Evolutionary conservation across 108 stramenopile genomes (phyloP).

Genomic region (Cyclotella baltica): DNA sequence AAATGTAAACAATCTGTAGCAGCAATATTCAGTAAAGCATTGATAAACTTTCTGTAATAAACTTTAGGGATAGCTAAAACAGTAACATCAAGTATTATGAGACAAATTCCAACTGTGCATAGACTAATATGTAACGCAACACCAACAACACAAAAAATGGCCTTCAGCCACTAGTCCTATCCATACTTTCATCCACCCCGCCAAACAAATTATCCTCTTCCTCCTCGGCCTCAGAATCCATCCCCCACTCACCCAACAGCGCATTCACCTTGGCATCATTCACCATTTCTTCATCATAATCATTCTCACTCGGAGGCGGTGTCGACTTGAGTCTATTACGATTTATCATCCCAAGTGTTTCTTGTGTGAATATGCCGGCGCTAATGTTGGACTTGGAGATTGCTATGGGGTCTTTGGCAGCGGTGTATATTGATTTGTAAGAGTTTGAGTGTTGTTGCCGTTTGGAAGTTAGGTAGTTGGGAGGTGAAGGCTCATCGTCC

Average conservation of each 20-base stretch:
- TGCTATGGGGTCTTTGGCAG: background rate
- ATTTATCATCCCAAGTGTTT: constrained; percentile 25
- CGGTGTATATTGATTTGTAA: constrained; percentile 2
- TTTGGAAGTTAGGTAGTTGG: background rate
- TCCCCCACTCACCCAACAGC: constrained; percentile 16
- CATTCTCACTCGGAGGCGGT: constrained; percentile 26
- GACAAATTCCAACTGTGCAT: no score
- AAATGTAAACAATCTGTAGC: no score
- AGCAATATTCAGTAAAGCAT: no score
- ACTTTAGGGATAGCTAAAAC: no score
- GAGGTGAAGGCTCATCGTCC: background rate
- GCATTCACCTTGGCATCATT: constrained; percentile 12
- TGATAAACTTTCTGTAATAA: no score
- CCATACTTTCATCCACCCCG: no score
- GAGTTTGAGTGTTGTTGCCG: background rate
- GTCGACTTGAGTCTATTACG: constrained; percentile 29
- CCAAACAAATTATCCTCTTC: constrained; percentile 14
- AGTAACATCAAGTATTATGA: no score
- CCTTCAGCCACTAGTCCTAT: no score
- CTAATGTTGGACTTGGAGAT: constrained; percentile 18
- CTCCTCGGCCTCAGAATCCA: background rate
- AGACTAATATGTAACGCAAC: no score
- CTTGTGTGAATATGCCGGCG: constrained; percentile 22
- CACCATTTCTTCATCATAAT: constrained; percentile 25
- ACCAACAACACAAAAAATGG: no score